Evolutionary conservation across 140 eudicot genomes (phyloP).

Genomic region (Stevia rebaudiana): DNA sequence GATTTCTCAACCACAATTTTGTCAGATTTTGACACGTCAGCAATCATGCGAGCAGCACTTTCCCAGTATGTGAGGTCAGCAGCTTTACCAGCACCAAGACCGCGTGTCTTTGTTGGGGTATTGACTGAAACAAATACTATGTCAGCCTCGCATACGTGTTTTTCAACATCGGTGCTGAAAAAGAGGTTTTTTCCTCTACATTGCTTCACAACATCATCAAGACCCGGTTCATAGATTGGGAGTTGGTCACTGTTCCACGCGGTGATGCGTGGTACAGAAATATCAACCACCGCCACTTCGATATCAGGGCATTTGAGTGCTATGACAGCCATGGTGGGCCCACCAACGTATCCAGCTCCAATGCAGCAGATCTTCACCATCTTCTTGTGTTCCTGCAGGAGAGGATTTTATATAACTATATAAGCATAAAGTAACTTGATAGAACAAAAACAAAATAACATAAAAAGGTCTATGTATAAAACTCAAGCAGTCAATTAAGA

Average conservation of each 20-base stretch:
- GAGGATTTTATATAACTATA: conserved; percentile 6
- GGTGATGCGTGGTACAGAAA: conserved; percentile 52
- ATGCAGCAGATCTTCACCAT: conserved; percentile 80
- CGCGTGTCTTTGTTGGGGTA: conserved; percentile 72
- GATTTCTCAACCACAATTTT: conserved; percentile 70
- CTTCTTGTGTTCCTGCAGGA: conserved; percentile 19
- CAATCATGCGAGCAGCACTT: conserved; percentile 35
- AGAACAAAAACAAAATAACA: not conserved
- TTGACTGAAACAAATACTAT: conserved; percentile 59
- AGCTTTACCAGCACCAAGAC: conserved; percentile 83
- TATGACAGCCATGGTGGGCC: conserved; percentile 48
- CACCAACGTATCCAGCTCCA: conserved; percentile 7
- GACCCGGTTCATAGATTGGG: conserved; percentile 69
- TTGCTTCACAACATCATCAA: conserved; percentile 60
- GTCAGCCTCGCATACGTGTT: conserved; percentile 61
- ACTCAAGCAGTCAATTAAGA: not conserved
- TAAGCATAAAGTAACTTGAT: not conserved
- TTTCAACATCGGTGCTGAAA: conserved; percentile 67
- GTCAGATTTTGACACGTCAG: conserved; percentile 43
- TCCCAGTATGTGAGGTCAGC: conserved; percentile 78
- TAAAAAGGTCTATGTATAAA: not conserved
- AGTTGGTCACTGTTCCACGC: conserved; percentile 74
- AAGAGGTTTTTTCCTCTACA: conserved; percentile 63
- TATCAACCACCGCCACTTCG: conserved; percentile 64
- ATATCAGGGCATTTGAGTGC: conserved; percentile 60